These are phyloP conservation scores for Blastobotrys robertii DNA, from an alignment of 805 yeast genomes.

Conservation along the genomic window DNA sequence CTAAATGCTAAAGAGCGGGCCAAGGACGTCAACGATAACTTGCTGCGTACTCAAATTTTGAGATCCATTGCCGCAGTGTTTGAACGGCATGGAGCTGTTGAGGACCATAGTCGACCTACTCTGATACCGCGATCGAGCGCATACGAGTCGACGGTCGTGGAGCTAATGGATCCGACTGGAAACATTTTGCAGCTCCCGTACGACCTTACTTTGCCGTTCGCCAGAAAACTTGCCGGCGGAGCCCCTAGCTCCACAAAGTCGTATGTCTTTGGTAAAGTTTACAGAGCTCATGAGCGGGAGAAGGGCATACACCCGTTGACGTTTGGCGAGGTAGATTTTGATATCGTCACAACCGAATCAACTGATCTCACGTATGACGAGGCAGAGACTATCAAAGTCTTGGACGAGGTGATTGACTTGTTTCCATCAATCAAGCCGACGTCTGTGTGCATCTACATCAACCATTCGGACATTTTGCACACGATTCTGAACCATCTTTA, in stretches of 20 bases:
- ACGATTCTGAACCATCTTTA: conserved; percentile 74
- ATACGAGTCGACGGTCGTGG: conserved; percentile 47
- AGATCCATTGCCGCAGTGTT: conserved; percentile 56
- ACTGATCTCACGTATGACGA: conserved; percentile 51
- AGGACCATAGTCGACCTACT: conserved; percentile 51
- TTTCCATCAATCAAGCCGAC: conserved; percentile 59
- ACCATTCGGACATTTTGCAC: conserved; percentile 74
- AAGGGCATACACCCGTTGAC: conserved; percentile 62
- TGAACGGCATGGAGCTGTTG: conserved; percentile 78
- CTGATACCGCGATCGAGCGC: conserved; percentile 78
- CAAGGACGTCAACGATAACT: conserved; percentile 10
- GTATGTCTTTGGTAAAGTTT: conserved; percentile 73
- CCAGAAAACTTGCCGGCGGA: conserved; percentile 67
- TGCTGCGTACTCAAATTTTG: conserved; percentile 51
- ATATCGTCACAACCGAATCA: conserved; percentile 49
- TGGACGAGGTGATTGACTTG: conserved; percentile 57
- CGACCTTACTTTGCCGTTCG: conserved; percentile 84
- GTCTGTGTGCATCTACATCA: conserved; percentile 52
- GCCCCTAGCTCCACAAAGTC: conserved; percentile 46
- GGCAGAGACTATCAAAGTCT: conserved; percentile 79
- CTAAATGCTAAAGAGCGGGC: conserved; percentile 13
- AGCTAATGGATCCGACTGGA: conserved; percentile 78
- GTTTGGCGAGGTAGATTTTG: conserved; percentile 80
- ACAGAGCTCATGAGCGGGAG: conserved; percentile 49
- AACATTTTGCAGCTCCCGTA: conserved; percentile 81